Percentiles rank a stretch among this genome's conserved stretches.
phyloP scores from a whole-genome alignment of 208 protist species.

The Wallacemonas sp. region DNA sequence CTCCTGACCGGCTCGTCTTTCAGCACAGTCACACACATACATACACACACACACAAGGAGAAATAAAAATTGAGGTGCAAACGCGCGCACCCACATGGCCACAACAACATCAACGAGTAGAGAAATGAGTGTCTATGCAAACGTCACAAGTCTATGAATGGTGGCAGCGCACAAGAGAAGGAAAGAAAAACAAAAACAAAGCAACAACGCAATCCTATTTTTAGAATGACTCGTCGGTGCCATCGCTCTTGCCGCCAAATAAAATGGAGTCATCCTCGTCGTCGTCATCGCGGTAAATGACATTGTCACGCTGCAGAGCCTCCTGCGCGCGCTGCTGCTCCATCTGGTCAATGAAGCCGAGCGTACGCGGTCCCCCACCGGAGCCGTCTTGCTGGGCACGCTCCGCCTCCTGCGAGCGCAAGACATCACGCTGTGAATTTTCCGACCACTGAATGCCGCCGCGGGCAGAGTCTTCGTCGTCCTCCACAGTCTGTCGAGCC shows the following conservation, averaged over 20 bases:
- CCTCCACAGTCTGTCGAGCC: conserved; percentile 28
- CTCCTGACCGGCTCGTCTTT: too few relatives aligned
- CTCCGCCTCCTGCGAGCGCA: conserved; percentile 31
- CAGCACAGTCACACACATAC: too few relatives aligned
- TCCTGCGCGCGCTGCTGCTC: conserved; percentile 21
- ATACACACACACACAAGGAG: too few relatives aligned
- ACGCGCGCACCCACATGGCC: too few relatives aligned
- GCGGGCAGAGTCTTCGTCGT: conserved; percentile 41
- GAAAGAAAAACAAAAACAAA: neutral
- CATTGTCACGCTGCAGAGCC: conserved; percentile 27
- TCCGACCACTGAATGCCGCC: conserved; percentile 64
- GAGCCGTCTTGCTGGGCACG: neutral
- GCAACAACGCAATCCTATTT: neutral
- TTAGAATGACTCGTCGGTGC: conserved; percentile 17
- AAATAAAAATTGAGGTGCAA: too few relatives aligned
- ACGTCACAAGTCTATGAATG: conserved; percentile 1
- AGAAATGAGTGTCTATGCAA: neutral
- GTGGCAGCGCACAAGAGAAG: too few relatives aligned
- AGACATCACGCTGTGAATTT: conserved; percentile 42
- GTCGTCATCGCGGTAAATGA: conserved; percentile 31
- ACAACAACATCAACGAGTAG: neutral
- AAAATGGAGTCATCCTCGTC: conserved; percentile 27
- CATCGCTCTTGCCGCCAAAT: conserved; percentile 19
- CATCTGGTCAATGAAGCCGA: conserved; percentile 14
- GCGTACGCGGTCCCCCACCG: conserved; percentile 10